Base-by-base conservation (phyloP, 768 basidiomycete genomes). In the Boletus rubroflammeus region DNA sequence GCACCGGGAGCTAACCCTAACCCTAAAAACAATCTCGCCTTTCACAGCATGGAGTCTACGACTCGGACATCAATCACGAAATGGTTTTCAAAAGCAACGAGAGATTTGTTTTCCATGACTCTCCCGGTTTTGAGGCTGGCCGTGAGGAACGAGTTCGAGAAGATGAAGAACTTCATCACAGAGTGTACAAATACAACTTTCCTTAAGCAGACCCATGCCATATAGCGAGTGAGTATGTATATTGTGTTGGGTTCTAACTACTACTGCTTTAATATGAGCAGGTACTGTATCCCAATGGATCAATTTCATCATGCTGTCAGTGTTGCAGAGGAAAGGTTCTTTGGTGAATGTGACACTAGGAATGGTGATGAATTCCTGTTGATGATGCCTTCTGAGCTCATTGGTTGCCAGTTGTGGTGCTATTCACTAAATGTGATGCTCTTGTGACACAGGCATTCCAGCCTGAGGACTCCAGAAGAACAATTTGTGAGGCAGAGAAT, bases 1-100 rank as follows among this genome's bases (percentile, higher is more conserved):
- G 68, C 21, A 87, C 71, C 0, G 82, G 82, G 0, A 76, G 70
- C 49, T 67, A n/a, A n/a, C n/a, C n/a, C n/a, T n/a, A n/a, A n/a
- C n/a, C n/a, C n/a, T n/a, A n/a, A n/a, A n/a, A n/a, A n/a, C n/a
- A n/a, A 38, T n/a, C 7, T 38, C 36, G 4, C 36, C 10, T 38
- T 38, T 14, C 13, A 38, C 36, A 38, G 36, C 8, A n/a, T 0
- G n/a, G n/a, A 8, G 4, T n/a, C 8, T n/a, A 38, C 6, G 36
- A 38, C 9, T n/a, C n/a, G n/a, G n/a, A n/a, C n/a, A 38, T 38
- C 9, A 38, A 19, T 19, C 4, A 38, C 4, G 36, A 38, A 4
- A 38, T 38, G 8, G 36, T 38, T 6, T 38, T 38, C 36, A 38
- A 38, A 38, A 19, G 36, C n/a, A 38, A 38, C 5, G 0, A 7